Evolutionary conservation across 2,329 filamentous ascomycete species (phyloP).

Genomic region (Verticillium nonalfalfae): DNA sequence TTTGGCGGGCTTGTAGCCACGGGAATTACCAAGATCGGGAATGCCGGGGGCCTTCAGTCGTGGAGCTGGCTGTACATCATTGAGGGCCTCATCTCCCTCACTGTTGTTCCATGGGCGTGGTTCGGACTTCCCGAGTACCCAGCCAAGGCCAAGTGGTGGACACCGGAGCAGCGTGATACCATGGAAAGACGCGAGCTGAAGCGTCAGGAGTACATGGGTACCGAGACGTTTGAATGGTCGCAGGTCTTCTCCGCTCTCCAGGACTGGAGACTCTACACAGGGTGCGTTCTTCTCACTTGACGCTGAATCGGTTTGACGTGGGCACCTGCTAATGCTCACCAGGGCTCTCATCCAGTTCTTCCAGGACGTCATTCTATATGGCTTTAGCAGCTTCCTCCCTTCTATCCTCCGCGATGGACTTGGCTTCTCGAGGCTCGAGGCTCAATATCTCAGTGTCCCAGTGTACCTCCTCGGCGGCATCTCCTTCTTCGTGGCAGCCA

Average conservation of each 20-base stretch:
- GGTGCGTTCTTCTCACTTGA: slow-evolving; percentile 16
- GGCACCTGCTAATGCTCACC: not conserved
- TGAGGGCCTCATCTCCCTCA: slow-evolving; percentile 30
- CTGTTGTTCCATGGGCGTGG: slow-evolving; percentile 34
- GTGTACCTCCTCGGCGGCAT: slow-evolving; percentile 44
- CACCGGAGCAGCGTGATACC: slow-evolving; percentile 37
- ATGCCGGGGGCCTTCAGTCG: slow-evolving; percentile 33
- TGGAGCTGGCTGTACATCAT: slow-evolving; percentile 47
- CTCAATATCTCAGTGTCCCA: slow-evolving; percentile 47
- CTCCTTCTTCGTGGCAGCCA: slow-evolving; percentile 35
- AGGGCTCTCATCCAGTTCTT: slow-evolving; percentile 40
- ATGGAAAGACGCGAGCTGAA: slow-evolving; percentile 40
- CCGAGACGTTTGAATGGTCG: slow-evolving; percentile 38
- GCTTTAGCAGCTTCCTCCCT: slow-evolving; percentile 51
- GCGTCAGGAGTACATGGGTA: slow-evolving; percentile 38
- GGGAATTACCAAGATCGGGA: slow-evolving; percentile 34
- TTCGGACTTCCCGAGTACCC: slow-evolving; percentile 40
- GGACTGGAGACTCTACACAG: slow-evolving; percentile 45
- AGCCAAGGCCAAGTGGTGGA: slow-evolving; percentile 39
- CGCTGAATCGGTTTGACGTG: not conserved
- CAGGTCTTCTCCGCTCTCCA: slow-evolving; percentile 39
- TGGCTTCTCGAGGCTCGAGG: slow-evolving; percentile 40
- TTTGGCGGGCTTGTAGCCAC: slow-evolving; percentile 22
- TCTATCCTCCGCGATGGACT: slow-evolving; percentile 42
- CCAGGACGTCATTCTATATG: slow-evolving; percentile 44